phyloP scores from a whole-genome alignment of 495 filamentous ascomycete species.

The Aspergillus sclerotiicarbonarius region DNA sequence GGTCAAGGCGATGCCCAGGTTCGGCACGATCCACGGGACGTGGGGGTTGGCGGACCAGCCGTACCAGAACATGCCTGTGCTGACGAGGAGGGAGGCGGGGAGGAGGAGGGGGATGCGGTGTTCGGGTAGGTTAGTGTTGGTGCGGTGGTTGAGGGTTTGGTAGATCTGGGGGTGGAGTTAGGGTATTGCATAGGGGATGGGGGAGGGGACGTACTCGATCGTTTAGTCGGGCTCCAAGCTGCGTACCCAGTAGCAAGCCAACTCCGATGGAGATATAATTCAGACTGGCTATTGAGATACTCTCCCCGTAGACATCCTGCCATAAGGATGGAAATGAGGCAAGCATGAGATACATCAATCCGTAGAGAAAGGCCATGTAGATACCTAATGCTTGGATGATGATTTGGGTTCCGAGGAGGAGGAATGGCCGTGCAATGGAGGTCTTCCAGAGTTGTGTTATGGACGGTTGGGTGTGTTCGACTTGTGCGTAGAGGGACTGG shows the following conservation, averaged over 20 bases:
- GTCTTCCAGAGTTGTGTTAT: not conserved
- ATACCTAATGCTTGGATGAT: not conserved
- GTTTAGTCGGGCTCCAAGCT: not conserved
- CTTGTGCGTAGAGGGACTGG: not conserved
- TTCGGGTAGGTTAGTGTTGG: not conserved
- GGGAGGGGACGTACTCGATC: not conserved
- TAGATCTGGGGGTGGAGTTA: not conserved
- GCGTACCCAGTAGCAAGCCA: not conserved
- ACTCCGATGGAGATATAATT: not conserved
- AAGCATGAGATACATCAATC: not conserved
- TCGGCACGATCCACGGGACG: not conserved
- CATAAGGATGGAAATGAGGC: not conserved
- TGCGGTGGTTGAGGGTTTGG: not conserved
- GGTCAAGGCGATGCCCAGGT: not conserved
- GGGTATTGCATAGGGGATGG: not conserved
- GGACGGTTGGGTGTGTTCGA: too few relatives aligned
- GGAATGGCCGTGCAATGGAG: not conserved
- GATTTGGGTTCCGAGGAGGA: not conserved
- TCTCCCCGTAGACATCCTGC: not conserved
- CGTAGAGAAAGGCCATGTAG: not conserved
- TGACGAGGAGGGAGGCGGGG: not conserved
- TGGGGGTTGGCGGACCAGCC: not conserved
- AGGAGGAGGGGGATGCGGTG: not conserved
- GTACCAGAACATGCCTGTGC: not conserved
- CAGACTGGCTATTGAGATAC: not conserved